phyloP scores from a whole-genome alignment of 148 eudicot species.

The Rhododendron vialii region DNA sequence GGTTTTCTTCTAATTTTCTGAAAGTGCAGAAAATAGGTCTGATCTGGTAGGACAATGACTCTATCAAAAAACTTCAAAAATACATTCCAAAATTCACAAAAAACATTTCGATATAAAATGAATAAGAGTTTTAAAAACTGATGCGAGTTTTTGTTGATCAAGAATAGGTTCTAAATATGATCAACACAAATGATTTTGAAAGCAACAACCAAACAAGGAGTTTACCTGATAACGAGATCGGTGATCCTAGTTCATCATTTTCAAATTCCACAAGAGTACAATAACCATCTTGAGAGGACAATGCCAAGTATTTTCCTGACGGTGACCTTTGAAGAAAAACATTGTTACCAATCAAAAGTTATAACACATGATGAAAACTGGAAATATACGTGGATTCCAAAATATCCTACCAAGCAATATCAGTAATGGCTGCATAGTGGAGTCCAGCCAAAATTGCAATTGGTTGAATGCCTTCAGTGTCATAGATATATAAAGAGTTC shows the following conservation, averaged over 20 bases:
- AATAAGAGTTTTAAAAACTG: neutral
- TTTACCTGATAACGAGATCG: conserved; percentile 59
- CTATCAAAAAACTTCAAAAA: neutral
- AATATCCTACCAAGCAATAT: conserved; percentile 84
- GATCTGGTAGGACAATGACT: neutral
- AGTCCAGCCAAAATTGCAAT: conserved; percentile 82
- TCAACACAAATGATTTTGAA: neutral
- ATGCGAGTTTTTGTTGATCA: neutral
- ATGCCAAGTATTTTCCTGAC: conserved; percentile 61
- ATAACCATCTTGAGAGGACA: conserved; percentile 96
- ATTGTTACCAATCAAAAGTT: conserved; percentile 2
- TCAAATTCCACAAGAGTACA: conserved; percentile 90
- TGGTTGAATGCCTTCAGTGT: conserved; percentile 75
- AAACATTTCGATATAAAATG: neutral
- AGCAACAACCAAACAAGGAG: neutral
- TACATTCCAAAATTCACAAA: neutral
- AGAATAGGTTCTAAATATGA: neutral
- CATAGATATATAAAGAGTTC: conserved; percentile 85
- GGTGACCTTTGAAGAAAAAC: conserved; percentile 53
- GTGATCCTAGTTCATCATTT: conserved; percentile 68
- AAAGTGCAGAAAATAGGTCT: neutral
- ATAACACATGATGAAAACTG: neutral
- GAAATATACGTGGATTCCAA: neutral
- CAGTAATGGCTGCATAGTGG: conserved; percentile 96
- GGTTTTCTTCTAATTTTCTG: neutral